Base-by-base conservation (phyloP, 306 rosid species). In the Gynostemma pentaphyllum region DNA sequence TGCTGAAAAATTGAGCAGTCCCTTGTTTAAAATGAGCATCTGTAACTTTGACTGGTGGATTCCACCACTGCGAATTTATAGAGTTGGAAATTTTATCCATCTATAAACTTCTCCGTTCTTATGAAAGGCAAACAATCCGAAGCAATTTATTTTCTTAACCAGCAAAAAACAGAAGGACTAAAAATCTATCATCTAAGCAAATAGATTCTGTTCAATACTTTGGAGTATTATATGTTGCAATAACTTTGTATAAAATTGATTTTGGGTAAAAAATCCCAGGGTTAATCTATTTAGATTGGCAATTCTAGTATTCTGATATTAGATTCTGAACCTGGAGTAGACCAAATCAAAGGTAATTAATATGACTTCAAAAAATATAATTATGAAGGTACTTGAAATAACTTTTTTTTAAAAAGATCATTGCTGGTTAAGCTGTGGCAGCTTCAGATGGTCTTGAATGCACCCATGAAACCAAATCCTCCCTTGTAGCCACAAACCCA, bases 381-480 rank as follows among this genome's bases (percentile, higher is more conserved):
- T 5, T 5, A 34, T 46, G 47, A 66, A 66, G 45, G 16, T 44
- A 4, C 41, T 5, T 44, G 9, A 32, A 9, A 60, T 22, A 23
- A 41, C 36, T 24, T 8, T n/a, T n/a, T n/a, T n/a, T n/a, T n/a
- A n/a, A n/a, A n/a, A 41, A 62, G 5, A 15, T 48, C 40, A 62
- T 62, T 36, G 54, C 28, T 29, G 12, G 29, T 64, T 64, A 45
- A 64, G 54, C 55, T 45, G 55, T 45, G 42, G 42, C 27, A 64
- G 68, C 44, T 16, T 24, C 54, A 64, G 28, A 45, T 63, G 68
- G 68, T 69, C 83, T 78, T 7, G 95, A 82, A 34, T 73, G 70
- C 50, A 81, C 94, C 99, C 99, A 94, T 0, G 90, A 76, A 71
- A 84, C 70, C 68, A 94, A 26, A 67, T 89, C 97, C 75, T 89